These are phyloP conservation scores for Cardiospermum halicacabum DNA, from an alignment of 345 rosid genomes.

Conservation along the genomic window DNA sequence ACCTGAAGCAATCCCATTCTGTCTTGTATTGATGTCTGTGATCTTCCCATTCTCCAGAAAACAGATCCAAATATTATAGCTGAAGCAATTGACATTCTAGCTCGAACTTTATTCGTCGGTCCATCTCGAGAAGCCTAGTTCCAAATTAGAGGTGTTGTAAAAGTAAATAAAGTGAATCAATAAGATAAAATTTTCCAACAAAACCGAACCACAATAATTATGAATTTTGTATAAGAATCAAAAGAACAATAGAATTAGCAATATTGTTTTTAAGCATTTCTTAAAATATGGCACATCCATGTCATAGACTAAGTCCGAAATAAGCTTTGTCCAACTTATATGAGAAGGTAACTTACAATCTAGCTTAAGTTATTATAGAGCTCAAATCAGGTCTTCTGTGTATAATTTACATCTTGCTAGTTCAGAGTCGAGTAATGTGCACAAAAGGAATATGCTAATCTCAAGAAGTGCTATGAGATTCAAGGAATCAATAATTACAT, in stretches of 20 bases:
- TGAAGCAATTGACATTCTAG: conserved; percentile 95
- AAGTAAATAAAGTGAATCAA: conserved; percentile 16
- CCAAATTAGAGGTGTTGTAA: conserved; percentile 18
- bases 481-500: background rate
- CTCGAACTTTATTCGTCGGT: conserved; percentile 93
- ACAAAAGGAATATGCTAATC: conserved; percentile 1
- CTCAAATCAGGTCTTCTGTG: background rate
- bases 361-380: background rate
- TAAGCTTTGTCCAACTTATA: conserved; percentile 1
- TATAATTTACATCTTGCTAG: background rate
- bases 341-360: conserved; percentile 3
- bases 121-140: conserved; percentile 93
- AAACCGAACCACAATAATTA: conserved; percentile 5
- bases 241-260: background rate
- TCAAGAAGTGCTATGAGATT: conserved; percentile 6
- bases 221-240: conserved; percentile 7
- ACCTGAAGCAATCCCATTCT: conserved; percentile 99
- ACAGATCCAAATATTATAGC: conserved; percentile 98
- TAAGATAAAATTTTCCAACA: background rate
- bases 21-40: conserved; percentile 94
- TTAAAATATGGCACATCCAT: background rate
- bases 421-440: background rate
- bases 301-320: background rate
- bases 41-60: conserved; percentile 95
- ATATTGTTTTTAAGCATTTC: conserved; percentile 7